Base-by-base conservation (phyloP, 2,329 filamentous ascomycete genomes). In the Talaromyces sp. region DNA sequence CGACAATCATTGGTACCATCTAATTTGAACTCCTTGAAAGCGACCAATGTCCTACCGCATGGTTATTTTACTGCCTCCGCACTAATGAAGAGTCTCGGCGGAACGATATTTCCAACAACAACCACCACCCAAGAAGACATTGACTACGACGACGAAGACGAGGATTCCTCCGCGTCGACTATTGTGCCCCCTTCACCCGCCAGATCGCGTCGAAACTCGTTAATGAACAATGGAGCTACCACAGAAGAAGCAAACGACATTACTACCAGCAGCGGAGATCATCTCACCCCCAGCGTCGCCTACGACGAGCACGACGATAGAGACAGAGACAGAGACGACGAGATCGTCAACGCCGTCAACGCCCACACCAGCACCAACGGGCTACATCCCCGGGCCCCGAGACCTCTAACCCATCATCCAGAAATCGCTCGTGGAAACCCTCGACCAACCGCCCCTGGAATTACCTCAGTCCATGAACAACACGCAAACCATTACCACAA, bases 81-180 rank as follows among this genome's bases (percentile, higher is more conserved):
- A 45, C 36, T 43, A 43, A 63, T 63, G 61, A 63, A 63, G 49
- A 34, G 17, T n/a, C 51, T 63, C 3, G n/a, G 49, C 36, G 61
- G 61, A n/a, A 31, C 61, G n/a, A 45, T 53, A 31, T 43, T 56
- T 40, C 27, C 53, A 38, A 34, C 34, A 11, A 13, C 34, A 43
- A 27, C 53, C n/a, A 29, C 36, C 11, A 56, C 29, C 13, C 36
- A 63, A 3, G 51, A 56, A 22, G 38, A 38, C 43, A 69, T 70
- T 40, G 54, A 64, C 53, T 66, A 70, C 61, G 76, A 77, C 72
- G 71, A 72, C 63, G 71, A 75, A 71, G 72, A 72, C 69, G 72
- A 72, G 56, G 65, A 75, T 19, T 71, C 70, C n/a, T 65, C 71
- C 8, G 60, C 68, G 25, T 68, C 74, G 53, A 68, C 67, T 36